Conservation (phyloP, 805 yeast species). For the Metschnikowia colocasiae region DNA sequence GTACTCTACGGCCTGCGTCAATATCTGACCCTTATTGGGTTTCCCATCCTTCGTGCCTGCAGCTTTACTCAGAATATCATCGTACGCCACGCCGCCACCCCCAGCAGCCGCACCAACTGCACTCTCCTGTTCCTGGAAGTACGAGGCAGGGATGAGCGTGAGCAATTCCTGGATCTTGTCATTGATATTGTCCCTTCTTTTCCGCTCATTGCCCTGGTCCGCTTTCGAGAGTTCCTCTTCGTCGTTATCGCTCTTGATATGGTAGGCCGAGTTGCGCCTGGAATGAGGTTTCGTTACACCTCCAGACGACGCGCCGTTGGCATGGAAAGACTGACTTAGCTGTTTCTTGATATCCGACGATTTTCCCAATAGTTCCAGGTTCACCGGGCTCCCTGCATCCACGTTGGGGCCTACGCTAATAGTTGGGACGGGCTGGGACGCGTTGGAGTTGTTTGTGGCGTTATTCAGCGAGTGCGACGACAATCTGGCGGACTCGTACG, state of each 20-base stretch:
- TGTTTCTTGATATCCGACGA: conserved; percentile 40
- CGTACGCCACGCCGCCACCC: background rate
- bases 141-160: conserved; percentile 34
- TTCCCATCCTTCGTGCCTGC: conserved; percentile 76
- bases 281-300: conserved; percentile 39
- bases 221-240: conserved; percentile 24
- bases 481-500: background rate
- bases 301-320: conserved; percentile 16
- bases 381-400: conserved; percentile 20
- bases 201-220: conserved; percentile 39
- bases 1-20: conserved; percentile 72
- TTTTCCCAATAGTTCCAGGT: conserved; percentile 26
- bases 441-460: background rate
- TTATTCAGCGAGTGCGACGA: background rate
- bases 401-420: conserved; percentile 24
- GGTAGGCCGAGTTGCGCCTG: conserved; percentile 32
- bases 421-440: conserved; percentile 22
- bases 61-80: conserved; percentile 12
- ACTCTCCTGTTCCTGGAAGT: conserved; percentile 33
- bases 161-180: conserved; percentile 44
- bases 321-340: conserved; percentile 36
- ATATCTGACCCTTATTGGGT: conserved; percentile 80
- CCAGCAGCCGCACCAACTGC: conserved; percentile 15
- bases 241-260: conserved; percentile 24
- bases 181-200: conserved; percentile 42